phyloP scores from a whole-genome alignment of 1,284 basidiomycete species.

The Meira miltonrushii region DNA sequence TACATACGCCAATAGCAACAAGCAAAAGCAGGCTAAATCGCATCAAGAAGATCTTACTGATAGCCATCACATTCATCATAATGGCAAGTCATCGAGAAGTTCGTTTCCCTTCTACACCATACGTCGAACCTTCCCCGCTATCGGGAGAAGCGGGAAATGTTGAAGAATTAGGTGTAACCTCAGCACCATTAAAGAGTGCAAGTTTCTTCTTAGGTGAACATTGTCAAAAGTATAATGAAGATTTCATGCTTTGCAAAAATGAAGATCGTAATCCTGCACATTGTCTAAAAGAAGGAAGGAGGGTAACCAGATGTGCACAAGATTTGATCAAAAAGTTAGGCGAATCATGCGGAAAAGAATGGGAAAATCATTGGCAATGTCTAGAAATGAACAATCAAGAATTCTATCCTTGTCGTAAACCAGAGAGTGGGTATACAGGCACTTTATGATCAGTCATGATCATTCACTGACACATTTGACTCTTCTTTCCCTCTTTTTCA shows the following conservation, averaged over 20 bases:
- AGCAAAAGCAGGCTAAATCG: too few species aligned
- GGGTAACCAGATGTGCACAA: conserved; percentile 90
- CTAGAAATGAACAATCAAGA: conserved; percentile 95
- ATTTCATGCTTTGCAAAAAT: conserved; percentile 98
- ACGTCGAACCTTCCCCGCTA: conserved; percentile 46
- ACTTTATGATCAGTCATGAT: background rate
- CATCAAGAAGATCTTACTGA: background rate
- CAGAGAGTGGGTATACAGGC: conserved; percentile 61
- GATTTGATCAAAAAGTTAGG: conserved; percentile 93
- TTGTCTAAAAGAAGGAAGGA: conserved; percentile 90
- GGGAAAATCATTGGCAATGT: conserved; percentile 90
- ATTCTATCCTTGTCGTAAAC: conserved; percentile 83
- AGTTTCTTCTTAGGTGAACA: conserved; percentile 94
- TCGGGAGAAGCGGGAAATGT: conserved; percentile 64
- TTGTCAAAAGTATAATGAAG: conserved; percentile 98
- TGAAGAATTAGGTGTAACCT: conserved; percentile 82
- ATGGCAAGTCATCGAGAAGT: conserved; percentile 52
- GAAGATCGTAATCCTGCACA: conserved; percentile 84
- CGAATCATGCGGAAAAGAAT: conserved; percentile 82
- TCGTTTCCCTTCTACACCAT: conserved; percentile 47
- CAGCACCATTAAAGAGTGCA: conserved; percentile 90
- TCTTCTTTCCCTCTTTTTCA: background rate
- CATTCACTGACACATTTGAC: background rate
- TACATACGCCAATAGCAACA: too few species aligned
- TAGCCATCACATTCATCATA: background rate